These are phyloP conservation scores for Pittosporum tobira DNA, from an alignment of 129 eudicot species.

Conservation along the genomic window DNA sequence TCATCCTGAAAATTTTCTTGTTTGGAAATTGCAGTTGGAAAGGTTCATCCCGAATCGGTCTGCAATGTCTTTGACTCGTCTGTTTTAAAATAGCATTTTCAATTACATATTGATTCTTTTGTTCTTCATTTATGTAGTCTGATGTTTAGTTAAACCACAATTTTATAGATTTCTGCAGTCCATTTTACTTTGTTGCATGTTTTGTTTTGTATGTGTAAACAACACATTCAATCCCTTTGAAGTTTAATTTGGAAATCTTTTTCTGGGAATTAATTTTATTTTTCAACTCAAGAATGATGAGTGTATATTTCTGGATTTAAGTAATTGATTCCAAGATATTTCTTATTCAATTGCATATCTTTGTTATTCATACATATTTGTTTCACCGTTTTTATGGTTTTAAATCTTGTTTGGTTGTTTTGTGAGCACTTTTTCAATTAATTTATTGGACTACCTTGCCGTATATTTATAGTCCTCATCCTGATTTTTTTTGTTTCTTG, in stretches of 20 bases:
- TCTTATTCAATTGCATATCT: background rate
- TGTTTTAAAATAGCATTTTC: too few species aligned
- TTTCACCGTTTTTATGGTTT: too few species aligned
- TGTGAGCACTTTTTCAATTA: background rate
- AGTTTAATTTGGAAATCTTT: background rate
- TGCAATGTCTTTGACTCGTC: too few species aligned
- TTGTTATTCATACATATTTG: too few species aligned
- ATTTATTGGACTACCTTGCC: background rate
- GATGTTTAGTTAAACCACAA: background rate
- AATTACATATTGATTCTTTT: too few species aligned
- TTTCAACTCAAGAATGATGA: background rate
- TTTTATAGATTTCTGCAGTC: background rate
- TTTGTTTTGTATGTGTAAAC: background rate
- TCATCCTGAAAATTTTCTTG: too few species aligned
- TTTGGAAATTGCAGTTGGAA: too few species aligned
- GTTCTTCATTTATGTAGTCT: too few species aligned
- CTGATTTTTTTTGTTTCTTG: constrained; percentile 8
- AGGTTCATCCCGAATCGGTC: too few species aligned
- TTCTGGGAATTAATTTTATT: background rate
- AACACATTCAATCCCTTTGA: background rate
- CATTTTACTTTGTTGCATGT: background rate
- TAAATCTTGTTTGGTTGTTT: too few species aligned
- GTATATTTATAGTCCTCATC: background rate
- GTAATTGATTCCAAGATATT: background rate
- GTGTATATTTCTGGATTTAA: background rate